Percentiles rank a stretch among this genome's conserved stretches.
Evolutionary conservation across 2,329 filamentous ascomycete genomes (phyloP).

Genomic region (Fusarium sp.): DNA sequence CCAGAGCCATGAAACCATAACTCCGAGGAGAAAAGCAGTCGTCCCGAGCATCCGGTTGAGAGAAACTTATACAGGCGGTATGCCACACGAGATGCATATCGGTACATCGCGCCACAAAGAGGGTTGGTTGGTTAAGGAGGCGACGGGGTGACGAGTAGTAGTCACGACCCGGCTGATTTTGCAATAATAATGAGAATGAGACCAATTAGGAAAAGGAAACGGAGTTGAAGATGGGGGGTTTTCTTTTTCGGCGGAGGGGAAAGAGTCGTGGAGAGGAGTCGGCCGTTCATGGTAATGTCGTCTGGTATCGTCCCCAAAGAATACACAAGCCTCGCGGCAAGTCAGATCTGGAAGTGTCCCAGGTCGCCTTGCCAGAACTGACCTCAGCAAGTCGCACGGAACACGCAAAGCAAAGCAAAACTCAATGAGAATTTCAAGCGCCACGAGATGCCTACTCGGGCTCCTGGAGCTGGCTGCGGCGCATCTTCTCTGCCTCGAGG

Average conservation of each 20-base stretch:
- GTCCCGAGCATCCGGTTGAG: slow-evolving; percentile 28
- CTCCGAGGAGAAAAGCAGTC: slow-evolving; percentile 33
- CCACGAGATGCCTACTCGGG: slow-evolving; percentile 57
- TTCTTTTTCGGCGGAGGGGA: slow-evolving; percentile 32
- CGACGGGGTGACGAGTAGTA: slow-evolving; percentile 23
- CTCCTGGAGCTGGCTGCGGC: slow-evolving; percentile 82
- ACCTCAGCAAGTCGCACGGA: slow-evolving; percentile 49
- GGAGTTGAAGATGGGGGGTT: slow-evolving; percentile 37
- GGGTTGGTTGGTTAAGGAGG: slow-evolving; percentile 32
- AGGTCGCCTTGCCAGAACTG: slow-evolving; percentile 63
- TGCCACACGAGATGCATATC: slow-evolving; percentile 28
- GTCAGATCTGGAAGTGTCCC: slow-evolving; percentile 68
- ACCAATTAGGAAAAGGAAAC: slow-evolving; percentile 42
- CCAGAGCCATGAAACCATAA: slow-evolving; percentile 26
- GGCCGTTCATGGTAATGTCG: slow-evolving; percentile 56
- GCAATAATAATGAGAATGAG: slow-evolving; percentile 40
- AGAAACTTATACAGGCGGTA: slow-evolving; percentile 38
- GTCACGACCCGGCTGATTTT: slow-evolving; percentile 24
- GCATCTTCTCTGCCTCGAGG: slow-evolving; percentile 98
- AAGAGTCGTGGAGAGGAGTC: slow-evolving; percentile 27
- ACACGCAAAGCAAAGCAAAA: slow-evolving; percentile 47
- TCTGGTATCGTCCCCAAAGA: slow-evolving; percentile 60
- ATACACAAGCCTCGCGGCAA: slow-evolving; percentile 72
- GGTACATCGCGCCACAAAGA: slow-evolving; percentile 39
- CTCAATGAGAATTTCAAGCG: slow-evolving; percentile 33